Evolutionary conservation across 495 filamentous ascomycete species (phyloP), one percentile per base, ranked within the genome.

Genomic region (Pseudevernia furfuracea): DNA sequence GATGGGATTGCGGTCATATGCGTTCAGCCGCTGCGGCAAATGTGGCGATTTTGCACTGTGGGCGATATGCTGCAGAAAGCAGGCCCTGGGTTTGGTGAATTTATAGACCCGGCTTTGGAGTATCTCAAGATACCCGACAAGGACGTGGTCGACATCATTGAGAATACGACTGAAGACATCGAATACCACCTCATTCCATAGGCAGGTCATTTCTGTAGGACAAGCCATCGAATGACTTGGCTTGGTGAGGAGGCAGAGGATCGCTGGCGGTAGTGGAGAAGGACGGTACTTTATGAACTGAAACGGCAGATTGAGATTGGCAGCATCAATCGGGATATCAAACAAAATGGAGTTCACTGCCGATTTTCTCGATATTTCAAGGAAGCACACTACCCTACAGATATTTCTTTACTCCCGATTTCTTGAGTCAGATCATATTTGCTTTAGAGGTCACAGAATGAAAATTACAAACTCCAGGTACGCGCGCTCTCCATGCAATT

Each of bases 111-210:
- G 6, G 61, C 28, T 21, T 32, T 63, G 12, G n/a, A 14, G 34
- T 19, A 28, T 39, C 19, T 32, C 32, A 30, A 41, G 3, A 63
- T 25, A 3, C 3, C 48, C 23, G 8, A 4, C 38, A 10, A 44
- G 9, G 38, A 63, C 11, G 61, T 63, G 25, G 39, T 63, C 36
- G 49, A 57, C 6, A 41, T 63, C n/a, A 21, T 41, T 25, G 61
- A 63, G 19, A 32, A 56, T 36, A 41, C 28, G 12, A 19, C 19
- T 0, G 41, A 32, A 25, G 49, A 39, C 23, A 15, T 1, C 30
- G 38, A 6, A 28, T 21, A 28, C 25, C 37, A 32, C 11, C 12
- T 52, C 48, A 52, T 30, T 14, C n/a, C 12, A 30, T 52, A 52
- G 48, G 28, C 48, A 14, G 5, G 25, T 15, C 25, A 15, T 0